Base-by-base conservation (phyloP, 805 yeast species). In the Candida hispaniensis region DNA sequence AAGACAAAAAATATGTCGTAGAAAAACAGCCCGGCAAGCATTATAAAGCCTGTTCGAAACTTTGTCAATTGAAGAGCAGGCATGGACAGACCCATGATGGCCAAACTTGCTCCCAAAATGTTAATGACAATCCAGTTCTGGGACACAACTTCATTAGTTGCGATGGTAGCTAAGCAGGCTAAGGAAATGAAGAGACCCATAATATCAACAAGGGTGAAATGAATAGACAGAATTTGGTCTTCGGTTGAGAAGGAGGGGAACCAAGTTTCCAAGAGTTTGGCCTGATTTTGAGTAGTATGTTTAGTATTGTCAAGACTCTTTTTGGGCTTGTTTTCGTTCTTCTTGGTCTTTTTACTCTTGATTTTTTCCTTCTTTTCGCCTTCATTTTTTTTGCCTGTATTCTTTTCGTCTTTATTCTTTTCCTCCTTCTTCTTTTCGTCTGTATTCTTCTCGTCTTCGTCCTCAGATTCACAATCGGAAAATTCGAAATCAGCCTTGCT, bases 1-100 rank as follows among this genome's bases (percentile, higher is more conserved):
- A 75, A 78, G 1, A 77, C 85, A 55, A 77, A 77, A 49, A 66
- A 74, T 24, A 73, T 61, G 49, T 77, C 85, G 50, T 76, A 77
- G 24, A 68, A 43, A 45, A 75, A 73, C 26, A 77, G 61, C 2
- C 67, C 67, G 2, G 45, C 39, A 14, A 77, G 54, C 19, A 74
- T 47, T 7, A 68, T 42, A 10, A 59, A 46, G 3, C 70, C 75
- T 1, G 66, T 55, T 34, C 55, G 60, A 47, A 74, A 67, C 26
- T 60, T 64, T 11, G 64, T 54, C 8, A 74, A 40, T 32, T 58
- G 54, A 6, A 63, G 39, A 17, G 47, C 43, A 10, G 56, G 48
- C 14, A 73, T 59, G n/a, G n/a, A n/a, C n/a, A n/a, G n/a, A 1
- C 69, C 63, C 45, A 53, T 59, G 5, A 73, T 51, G 2, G 71